Percentiles rank a stretch among this genome's conserved stretches.
phyloP scores from a whole-genome alignment of 495 filamentous ascomycete species.

The Lepidopterella palustris region DNA sequence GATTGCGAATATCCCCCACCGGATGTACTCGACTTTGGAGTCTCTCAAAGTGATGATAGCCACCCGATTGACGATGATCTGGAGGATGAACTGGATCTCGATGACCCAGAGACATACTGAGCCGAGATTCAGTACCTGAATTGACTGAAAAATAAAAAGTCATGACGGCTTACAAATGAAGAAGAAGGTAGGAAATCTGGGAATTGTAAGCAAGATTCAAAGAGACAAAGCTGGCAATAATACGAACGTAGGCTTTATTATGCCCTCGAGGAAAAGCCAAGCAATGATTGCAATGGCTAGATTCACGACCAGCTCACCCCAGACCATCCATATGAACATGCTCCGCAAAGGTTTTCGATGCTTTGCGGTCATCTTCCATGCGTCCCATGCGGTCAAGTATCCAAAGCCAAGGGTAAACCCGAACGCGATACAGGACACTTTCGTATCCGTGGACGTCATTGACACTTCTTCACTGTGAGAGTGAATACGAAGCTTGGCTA shows the following conservation, averaged over 20 bases:
- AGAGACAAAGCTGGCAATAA: background rate
- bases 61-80: constrained; percentile 51
- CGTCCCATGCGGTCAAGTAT: constrained; percentile 18
- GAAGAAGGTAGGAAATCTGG: constrained; percentile 13
- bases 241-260: constrained; percentile 17
- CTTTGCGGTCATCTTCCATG: constrained; percentile 13
- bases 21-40: constrained; percentile 28
- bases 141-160: background rate
- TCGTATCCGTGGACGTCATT: background rate
- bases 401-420: constrained; percentile 27
- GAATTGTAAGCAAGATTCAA: background rate
- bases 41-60: constrained; percentile 37
- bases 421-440: background rate
- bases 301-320: constrained; percentile 18
- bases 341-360: constrained; percentile 19
- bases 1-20: constrained; percentile 40
- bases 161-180: constrained; percentile 6
- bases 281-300: constrained; percentile 18
- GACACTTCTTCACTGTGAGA: no score
- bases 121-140: background rate
- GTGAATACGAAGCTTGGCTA: no score
- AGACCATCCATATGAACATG: constrained; percentile 23
- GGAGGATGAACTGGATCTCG: constrained; percentile 68
- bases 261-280: constrained; percentile 15
- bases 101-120: constrained; percentile 54